Evolutionary conservation across 2,329 filamentous ascomycete species (phyloP).

Genomic region (Neurospora crassa): DNA sequence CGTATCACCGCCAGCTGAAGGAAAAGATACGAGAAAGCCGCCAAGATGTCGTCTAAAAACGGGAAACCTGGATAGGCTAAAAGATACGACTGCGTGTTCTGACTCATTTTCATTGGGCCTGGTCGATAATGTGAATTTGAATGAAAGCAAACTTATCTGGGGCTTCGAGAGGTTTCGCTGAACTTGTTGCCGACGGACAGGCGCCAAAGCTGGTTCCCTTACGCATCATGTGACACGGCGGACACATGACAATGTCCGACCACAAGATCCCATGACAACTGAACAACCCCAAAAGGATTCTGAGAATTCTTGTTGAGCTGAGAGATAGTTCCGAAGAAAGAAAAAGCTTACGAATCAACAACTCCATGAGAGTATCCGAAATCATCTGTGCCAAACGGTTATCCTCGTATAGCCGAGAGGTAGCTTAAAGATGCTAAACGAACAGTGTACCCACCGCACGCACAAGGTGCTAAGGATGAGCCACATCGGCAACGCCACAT

Average conservation of each 20-base stretch:
- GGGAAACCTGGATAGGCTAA: not conserved
- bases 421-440: not conserved
- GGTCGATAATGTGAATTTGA: not conserved
- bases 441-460: not conserved
- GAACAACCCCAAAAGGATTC: not conserved
- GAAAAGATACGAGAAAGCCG: not conserved
- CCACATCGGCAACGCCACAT: not conserved
- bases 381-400: not conserved
- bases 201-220: not conserved
- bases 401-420: not conserved
- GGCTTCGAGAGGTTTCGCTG: not conserved
- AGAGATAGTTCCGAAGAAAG: not conserved
- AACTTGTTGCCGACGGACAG: not conserved
- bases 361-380: not conserved
- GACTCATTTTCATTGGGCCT: not conserved
- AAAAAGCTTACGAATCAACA: not conserved
- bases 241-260: not conserved
- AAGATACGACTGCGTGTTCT: not conserved
- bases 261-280: not conserved
- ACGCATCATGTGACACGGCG: not conserved
- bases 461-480: not conserved
- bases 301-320: not conserved
- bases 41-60: not conserved
- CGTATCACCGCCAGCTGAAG: not conserved
- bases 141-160: not conserved